Conservation (phyloP, 345 rosid species). For the Lepidium didymum region DNA sequence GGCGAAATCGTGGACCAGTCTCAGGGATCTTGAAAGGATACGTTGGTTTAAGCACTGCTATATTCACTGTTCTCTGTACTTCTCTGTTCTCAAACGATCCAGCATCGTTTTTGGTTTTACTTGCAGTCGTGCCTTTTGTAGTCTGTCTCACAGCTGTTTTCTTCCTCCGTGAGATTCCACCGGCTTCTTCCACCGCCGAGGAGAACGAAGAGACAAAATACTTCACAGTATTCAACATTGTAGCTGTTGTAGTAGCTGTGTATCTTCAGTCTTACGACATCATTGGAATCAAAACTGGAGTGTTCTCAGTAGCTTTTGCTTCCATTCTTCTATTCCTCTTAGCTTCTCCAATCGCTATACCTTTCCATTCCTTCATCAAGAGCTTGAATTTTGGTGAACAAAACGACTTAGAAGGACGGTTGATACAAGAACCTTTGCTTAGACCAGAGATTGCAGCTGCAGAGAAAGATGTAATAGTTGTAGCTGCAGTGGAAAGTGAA, state of each 20-base stretch:
- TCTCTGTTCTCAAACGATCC: conserved; percentile 69
- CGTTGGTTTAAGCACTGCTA: conserved; percentile 87
- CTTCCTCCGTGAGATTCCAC: conserved; percentile 83
- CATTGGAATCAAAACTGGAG: conserved; percentile 33
- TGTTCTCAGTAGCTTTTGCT: conserved; percentile 38
- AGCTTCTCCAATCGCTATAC: conserved; percentile 60
- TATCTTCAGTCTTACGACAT: conserved; percentile 65
- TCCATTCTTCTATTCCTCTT: conserved; percentile 43
- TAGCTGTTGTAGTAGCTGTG: conserved; percentile 71
- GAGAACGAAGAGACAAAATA: conserved; percentile 61
- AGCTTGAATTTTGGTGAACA: conserved; percentile 28
- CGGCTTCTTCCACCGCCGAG: conserved; percentile 32
- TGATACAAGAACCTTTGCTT: conserved; percentile 44
- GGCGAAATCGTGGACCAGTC: conserved; percentile 82
- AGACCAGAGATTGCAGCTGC: conserved; percentile 3
- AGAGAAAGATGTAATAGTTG: neutral
- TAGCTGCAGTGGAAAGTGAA: neutral
- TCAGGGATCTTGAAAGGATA: conserved; percentile 90
- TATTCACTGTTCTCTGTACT: conserved; percentile 81
- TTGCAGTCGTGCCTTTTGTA: conserved; percentile 55
- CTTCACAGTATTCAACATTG: conserved; percentile 50
- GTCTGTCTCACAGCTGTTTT: conserved; percentile 74
- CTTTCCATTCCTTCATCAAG: conserved; percentile 37
- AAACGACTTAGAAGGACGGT: conserved; percentile 35
- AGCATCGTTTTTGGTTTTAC: conserved; percentile 56